Evolutionary conservation across 2,329 filamentous ascomycete genomes (phyloP).

Genomic region (Aspergillus versicolor): DNA sequence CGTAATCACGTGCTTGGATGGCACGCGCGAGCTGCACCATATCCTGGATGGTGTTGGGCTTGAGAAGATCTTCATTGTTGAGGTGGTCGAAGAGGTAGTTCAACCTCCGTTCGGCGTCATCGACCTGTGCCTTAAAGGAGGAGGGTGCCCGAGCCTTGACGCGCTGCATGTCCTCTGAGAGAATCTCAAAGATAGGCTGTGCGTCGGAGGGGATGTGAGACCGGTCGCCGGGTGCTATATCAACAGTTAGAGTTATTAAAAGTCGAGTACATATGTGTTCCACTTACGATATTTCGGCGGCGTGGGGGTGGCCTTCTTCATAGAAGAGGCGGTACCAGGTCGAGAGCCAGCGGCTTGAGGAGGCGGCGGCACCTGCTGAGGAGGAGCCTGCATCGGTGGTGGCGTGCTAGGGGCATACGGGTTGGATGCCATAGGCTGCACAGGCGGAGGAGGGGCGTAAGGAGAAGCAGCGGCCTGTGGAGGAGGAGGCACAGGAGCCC

Average conservation of each 20-base stretch:
- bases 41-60: constrained; percentile 63
- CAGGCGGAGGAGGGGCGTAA: constrained; percentile 58
- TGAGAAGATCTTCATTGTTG: constrained; percentile 90
- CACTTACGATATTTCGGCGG: constrained; percentile 68
- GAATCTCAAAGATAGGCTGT: constrained; percentile 75
- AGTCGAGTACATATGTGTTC: not conserved
- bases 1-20: constrained; percentile 68
- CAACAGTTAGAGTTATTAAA: constrained; percentile 14
- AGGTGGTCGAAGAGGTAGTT: constrained; percentile 94
- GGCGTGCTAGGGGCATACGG: constrained; percentile 49
- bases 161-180: constrained; percentile 81
- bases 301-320: constrained; percentile 47
- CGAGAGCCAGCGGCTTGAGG: constrained; percentile 43
- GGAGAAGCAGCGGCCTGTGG: constrained; percentile 45
- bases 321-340: constrained; percentile 51
- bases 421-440: constrained; percentile 37
- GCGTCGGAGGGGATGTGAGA: constrained; percentile 80
- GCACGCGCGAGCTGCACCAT: constrained; percentile 58
- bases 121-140: constrained; percentile 84
- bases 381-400: constrained; percentile 38
- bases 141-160: constrained; percentile 82
- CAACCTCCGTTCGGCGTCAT: constrained; percentile 89
- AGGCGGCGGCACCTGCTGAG: constrained; percentile 36
- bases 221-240: constrained; percentile 69
- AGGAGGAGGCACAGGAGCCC: constrained; percentile 52